Evolutionary conservation across 208 protist species (phyloP).

Genomic region (Trypanosoma avium): DNA sequence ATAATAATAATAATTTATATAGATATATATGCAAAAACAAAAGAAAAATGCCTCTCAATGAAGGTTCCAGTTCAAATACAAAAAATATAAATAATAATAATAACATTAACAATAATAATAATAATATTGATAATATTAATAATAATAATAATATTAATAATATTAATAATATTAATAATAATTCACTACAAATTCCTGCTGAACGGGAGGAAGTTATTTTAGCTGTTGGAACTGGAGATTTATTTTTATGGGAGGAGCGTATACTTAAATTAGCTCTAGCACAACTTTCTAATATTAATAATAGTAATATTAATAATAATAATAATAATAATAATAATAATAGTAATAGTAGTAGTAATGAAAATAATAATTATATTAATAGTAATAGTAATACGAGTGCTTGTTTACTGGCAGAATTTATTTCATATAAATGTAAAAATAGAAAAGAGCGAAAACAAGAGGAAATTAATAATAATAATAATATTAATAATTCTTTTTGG

Average conservation of each 20-base stretch:
- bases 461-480: neutral
- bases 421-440: neutral
- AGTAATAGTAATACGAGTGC: neutral
- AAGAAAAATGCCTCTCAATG: no score
- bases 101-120: neutral
- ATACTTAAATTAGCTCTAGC: neutral
- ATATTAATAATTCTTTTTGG: no score
- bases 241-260: conserved; percentile 15
- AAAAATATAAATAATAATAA: no score
- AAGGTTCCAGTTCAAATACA: no score
- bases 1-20: no score
- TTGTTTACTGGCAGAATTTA: neutral
- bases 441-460: neutral
- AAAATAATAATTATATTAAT: no score
- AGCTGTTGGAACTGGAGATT: conserved; percentile 17
- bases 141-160: neutral
- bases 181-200: neutral
- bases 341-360: neutral
- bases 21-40: no score
- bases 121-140: neutral
- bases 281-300: neutral
- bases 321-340: neutral
- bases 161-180: neutral
- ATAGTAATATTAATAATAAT: neutral
- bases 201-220: conserved; percentile 16